Conservation (phyloP, 225 moss, liverwort and hornwort genomes). For the Polytrichum formosum region DNA sequence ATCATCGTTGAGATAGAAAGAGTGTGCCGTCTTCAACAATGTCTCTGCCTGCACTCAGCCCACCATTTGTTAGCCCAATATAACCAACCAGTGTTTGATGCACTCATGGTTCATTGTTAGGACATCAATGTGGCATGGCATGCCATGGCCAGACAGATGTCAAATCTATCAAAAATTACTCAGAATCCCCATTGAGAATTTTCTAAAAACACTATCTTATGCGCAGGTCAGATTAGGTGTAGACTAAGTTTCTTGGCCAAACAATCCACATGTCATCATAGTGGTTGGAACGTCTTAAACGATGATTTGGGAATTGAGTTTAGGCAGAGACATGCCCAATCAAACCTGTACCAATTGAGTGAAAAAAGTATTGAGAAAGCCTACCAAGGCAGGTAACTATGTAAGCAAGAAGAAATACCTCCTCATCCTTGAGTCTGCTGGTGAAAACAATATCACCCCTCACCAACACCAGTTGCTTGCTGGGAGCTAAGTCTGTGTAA, state of each 20-base stretch:
- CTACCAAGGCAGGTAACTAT: not conserved
- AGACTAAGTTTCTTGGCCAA: no score
- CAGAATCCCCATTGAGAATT: no score
- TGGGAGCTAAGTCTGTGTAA: slow-evolving; percentile 77
- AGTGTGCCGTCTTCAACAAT: slow-evolving; percentile 54
- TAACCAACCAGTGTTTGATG: not conserved
- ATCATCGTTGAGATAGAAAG: slow-evolving; percentile 61
- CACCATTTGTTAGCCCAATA: slow-evolving; percentile 8
- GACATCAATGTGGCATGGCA: not conserved
- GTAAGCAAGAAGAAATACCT: slow-evolving; percentile 44
- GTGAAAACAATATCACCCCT: slow-evolving; percentile 95
- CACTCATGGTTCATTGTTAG: no score
- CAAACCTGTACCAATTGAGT: not conserved
- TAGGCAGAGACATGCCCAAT: no score
- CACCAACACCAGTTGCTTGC: slow-evolving; percentile 81
- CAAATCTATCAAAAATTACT: no score
- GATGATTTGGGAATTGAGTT: no score
- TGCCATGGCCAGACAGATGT: not conserved
- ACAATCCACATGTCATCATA: no score
- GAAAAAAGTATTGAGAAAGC: not conserved
- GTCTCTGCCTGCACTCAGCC: slow-evolving; percentile 44
- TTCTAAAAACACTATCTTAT: no score
- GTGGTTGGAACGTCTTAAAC: no score
- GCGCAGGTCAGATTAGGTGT: no score
- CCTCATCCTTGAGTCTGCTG: slow-evolving; percentile 82